Conservation (phyloP, 768 basidiomycete genomes). For the Tylopilus cervinicoccineus region DNA sequence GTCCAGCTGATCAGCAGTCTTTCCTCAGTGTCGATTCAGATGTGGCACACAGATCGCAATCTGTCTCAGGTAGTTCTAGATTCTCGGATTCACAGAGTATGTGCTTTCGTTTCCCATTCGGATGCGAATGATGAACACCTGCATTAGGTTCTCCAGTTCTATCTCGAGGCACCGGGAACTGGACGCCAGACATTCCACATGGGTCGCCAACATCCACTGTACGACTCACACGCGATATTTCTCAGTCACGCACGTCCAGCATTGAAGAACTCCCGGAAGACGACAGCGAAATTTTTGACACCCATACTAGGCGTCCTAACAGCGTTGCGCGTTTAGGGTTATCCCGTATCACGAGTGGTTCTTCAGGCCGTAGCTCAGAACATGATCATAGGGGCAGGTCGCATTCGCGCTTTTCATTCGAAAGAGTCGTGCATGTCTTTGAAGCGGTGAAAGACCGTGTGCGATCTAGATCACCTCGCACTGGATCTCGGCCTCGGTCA, state of each 20-base stretch:
- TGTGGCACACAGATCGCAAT: constrained; percentile 1
- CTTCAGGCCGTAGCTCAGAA: constrained; percentile 15
- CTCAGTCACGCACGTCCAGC: constrained; percentile 39
- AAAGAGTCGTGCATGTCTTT: constrained; percentile 47
- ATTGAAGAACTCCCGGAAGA: constrained; percentile 40
- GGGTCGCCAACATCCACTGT: constrained; percentile 11
- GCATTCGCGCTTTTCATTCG: constrained; percentile 49
- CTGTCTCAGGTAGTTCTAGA: constrained; percentile 11
- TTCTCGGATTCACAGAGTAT: constrained; percentile 9
- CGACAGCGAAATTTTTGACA: constrained; percentile 15
- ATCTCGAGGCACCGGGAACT: neutral
- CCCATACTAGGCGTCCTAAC: neutral
- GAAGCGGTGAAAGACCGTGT: constrained; percentile 43
- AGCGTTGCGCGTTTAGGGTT: constrained; percentile 13
- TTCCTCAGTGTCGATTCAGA: neutral
- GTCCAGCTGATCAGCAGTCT: constrained; percentile 1
- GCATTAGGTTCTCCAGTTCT: constrained; percentile 10
- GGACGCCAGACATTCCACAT: neutral
- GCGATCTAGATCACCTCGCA: constrained; percentile 43
- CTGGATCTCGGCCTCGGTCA: constrained; percentile 2
- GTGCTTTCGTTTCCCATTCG: neutral
- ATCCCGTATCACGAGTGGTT: constrained; percentile 11
- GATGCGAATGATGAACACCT: neutral
- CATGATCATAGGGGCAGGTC: constrained; percentile 33
- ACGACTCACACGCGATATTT: constrained; percentile 1